Evolutionary conservation across 202 grass and related monocot genomes (phyloP), one percentile per base, ranked within the genome.

Genomic region (Elaeis oleifera): DNA sequence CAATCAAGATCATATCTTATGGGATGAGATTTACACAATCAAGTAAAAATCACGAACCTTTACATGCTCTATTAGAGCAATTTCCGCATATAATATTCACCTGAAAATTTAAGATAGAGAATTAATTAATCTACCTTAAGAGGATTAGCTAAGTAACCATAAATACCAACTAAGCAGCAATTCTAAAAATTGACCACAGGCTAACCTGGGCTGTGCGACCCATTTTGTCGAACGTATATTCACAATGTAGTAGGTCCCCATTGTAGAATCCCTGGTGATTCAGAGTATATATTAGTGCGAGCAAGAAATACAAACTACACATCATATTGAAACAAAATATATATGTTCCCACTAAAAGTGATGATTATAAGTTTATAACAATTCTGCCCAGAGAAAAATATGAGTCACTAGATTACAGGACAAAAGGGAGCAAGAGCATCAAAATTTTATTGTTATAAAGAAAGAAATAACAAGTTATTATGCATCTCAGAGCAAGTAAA

Each of bases 161-260:
- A 44, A 44, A 44, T 44, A 44, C 36, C 36, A 14, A 44, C 36
- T 44, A 44, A 44, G 36, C 36, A 44, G 36, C 23, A 58, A 36
- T 20, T 39, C 78, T 1, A 75, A 66, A 21, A 74, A 61, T 25
- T 23, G 36, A 44, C 36, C 36, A 69, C 18, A 64, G 20, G 66
- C 76, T 57, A 85, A 90, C 87, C 87, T 96, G 76, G 50, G 92
- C 79, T 77, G 86, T 89, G 69, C 87, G 92, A 4, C 92, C 92
- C 92, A 96, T 79, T 76, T 70, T 70, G 64, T 91, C 31, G 62
- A 79, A 89, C 51, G 79, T 91, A 44, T 51, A 61, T 76, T 96
- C 92, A 60, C 87, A 96, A 63, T 91, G 78, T 39, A 58, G 50
- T 76, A 96, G 83, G 68, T 96, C 92, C 65, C 92, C 92, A 71